Evolutionary conservation across 768 basidiomycete species (phyloP).

Genomic region (Amanita subjunquillea): DNA sequence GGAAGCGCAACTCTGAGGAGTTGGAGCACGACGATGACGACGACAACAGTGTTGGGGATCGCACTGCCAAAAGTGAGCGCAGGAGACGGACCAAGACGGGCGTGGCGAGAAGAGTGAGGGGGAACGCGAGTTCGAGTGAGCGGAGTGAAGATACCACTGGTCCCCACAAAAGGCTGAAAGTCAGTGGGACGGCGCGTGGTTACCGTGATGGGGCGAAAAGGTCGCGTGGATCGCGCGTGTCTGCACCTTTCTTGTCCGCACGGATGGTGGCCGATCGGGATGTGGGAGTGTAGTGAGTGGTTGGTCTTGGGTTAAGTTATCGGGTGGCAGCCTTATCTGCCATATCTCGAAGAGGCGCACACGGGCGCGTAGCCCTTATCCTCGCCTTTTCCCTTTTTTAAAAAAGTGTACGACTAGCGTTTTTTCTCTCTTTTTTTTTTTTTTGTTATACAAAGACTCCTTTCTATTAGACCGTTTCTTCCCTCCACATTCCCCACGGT

Average conservation of each 20-base stretch:
- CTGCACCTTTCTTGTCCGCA: neutral
- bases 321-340: neutral
- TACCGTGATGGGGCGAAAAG: neutral
- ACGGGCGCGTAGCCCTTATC: neutral
- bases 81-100: neutral
- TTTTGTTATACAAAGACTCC: neutral
- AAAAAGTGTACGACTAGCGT: neutral
- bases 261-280: neutral
- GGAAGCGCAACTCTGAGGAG: conserved; percentile 44
- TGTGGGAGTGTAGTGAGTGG: neutral
- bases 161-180: conserved; percentile 2
- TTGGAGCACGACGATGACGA: conserved; percentile 21
- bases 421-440: neutral
- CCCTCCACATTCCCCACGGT: too few relatives aligned
- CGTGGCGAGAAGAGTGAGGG: neutral
- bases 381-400: neutral
- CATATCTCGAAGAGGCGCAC: neutral
- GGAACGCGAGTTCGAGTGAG: neutral
- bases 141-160: neutral
- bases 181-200: neutral
- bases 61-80: neutral
- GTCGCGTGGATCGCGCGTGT: neutral
- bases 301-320: neutral
- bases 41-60: neutral
- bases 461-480: too few relatives aligned